A percentile compares a stretch with the other conserved stretches of the same genome.
These are phyloP conservation scores for Isochrysis galbana DNA, from an alignment of 78 protist genomes.

Conservation along the genomic window DNA sequence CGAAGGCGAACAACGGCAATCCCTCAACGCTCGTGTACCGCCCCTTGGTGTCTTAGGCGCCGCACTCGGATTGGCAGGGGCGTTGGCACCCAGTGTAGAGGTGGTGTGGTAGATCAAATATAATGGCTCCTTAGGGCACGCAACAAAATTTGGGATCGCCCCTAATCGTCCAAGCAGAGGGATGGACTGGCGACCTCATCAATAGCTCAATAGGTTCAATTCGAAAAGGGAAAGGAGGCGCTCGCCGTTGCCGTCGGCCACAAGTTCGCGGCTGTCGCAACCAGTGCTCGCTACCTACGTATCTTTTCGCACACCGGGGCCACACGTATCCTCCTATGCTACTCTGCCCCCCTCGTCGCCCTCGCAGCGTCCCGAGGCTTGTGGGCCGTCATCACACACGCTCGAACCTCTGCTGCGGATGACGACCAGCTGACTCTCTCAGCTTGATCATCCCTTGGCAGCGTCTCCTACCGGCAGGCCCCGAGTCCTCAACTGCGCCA, in stretches of 20 bases:
- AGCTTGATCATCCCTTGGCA: no score
- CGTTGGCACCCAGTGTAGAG: no score
- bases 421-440: not conserved
- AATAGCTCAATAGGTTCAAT: no score
- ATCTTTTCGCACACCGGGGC: constrained; percentile 18
- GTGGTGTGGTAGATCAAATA: no score
- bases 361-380: not conserved
- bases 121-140: no score
- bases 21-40: constrained; percentile 13
- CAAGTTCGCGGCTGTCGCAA: not conserved
- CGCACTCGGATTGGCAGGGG: constrained; percentile 19
- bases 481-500: no score
- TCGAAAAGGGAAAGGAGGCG: not conserved
- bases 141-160: no score
- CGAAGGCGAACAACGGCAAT: not conserved
- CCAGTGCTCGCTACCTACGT: not conserved
- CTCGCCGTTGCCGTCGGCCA: not conserved
- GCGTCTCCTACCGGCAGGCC: no score
- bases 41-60: not conserved
- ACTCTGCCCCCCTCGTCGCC: not conserved
- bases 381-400: not conserved
- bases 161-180: no score
- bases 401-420: not conserved
- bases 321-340: not conserved
- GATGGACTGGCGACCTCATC: no score